phyloP scores from a whole-genome alignment of 305 asterid species.

The Lippia alba region DNA sequence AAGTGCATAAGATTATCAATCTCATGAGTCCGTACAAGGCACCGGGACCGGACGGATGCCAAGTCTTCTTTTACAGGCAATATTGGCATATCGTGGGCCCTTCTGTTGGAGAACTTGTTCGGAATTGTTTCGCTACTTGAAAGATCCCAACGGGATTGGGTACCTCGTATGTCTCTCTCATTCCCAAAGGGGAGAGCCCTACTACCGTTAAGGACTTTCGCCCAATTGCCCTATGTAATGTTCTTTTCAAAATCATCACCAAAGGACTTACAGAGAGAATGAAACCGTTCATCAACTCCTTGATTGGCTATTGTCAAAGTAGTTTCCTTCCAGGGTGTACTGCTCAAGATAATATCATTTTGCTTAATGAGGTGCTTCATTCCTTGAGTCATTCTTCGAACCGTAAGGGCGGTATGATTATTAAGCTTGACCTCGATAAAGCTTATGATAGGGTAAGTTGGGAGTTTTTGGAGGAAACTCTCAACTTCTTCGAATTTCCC shows the following conservation, averaged over 20 bases:
- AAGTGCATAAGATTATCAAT: too few relatives aligned
- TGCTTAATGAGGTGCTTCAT: neutral
- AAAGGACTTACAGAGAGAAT: neutral
- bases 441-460: neutral
- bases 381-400: neutral
- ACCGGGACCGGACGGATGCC: neutral
- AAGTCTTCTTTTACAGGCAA: neutral
- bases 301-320: neutral
- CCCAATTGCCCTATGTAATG: neutral
- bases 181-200: neutral
- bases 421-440: neutral
- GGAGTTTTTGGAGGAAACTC: neutral
- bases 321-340: neutral
- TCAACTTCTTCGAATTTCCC: neutral
- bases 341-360: neutral
- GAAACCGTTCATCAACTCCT: neutral
- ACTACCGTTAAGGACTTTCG: neutral
- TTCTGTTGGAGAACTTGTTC: neutral
- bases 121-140: neutral
- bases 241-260: neutral
- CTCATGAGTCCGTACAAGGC: neutral
- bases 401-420: neutral
- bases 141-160: neutral
- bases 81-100: neutral
- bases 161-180: neutral